Evolutionary conservation across 2,329 filamentous ascomycete species (phyloP).

Genomic region (Paraphoma chrysanthemicola): DNA sequence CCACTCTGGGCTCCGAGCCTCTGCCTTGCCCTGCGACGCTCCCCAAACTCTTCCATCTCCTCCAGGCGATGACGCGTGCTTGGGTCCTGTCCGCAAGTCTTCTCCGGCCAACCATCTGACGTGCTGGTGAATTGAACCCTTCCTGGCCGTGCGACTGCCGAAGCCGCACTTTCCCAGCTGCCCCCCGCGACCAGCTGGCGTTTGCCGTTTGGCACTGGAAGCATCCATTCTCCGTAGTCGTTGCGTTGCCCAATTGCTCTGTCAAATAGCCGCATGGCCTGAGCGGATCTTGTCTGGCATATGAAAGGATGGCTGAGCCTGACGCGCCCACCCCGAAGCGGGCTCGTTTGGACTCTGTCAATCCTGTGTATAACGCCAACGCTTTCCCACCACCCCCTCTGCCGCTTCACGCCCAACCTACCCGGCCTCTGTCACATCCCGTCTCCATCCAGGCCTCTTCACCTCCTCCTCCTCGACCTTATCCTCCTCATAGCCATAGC

Average conservation of each 20-base stretch:
- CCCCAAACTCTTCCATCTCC: conserved; percentile 40
- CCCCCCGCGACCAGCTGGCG: conserved; percentile 34
- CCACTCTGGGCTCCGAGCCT: conserved; percentile 35
- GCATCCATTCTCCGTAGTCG: conserved; percentile 10
- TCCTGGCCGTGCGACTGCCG: conserved; percentile 40
- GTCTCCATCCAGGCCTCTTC: conserved; percentile 37
- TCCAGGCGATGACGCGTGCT: conserved; percentile 45
- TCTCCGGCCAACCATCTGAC: conserved; percentile 38
- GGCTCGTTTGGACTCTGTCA: conserved; percentile 48
- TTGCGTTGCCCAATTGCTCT: conserved; percentile 20
- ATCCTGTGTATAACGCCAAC: conserved; percentile 45
- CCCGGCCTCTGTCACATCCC: conserved; percentile 41
- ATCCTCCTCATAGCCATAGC: conserved; percentile 34
- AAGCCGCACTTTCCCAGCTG: conserved; percentile 31
- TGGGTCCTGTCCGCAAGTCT: conserved; percentile 33
- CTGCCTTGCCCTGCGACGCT: conserved; percentile 47
- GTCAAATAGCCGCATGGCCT: conserved; percentile 49
- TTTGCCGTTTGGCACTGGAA: conserved; percentile 34
- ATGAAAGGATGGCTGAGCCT: conserved; percentile 50
- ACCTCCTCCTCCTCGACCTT: conserved; percentile 34
- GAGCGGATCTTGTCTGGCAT: conserved; percentile 43
- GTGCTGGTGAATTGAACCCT: conserved; percentile 37
- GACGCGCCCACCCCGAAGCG: conserved; percentile 48
- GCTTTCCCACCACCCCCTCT: conserved; percentile 40
- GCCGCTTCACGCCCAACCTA: conserved; percentile 37